Conservation (phyloP, 805 yeast genomes). For the Metschnikowia arizonensis region DNA sequence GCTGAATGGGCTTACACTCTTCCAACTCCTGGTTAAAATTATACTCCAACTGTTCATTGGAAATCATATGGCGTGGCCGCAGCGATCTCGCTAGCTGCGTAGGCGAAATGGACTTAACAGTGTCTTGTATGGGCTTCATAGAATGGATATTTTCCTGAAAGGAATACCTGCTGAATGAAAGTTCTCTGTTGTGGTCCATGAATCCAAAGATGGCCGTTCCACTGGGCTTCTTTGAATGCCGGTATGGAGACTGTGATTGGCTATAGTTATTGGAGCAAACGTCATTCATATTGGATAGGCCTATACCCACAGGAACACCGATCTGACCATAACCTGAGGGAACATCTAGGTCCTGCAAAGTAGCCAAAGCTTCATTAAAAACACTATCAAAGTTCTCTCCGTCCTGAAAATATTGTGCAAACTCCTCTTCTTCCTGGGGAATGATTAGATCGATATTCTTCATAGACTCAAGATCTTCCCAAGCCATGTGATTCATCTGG, state of each 20-base stretch:
- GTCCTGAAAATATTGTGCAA: slow-evolving; percentile 41
- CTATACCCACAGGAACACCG: slow-evolving; percentile 7
- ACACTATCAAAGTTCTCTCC: slow-evolving; percentile 52
- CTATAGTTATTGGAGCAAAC: slow-evolving; percentile 12
- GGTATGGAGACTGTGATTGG: slow-evolving; percentile 15
- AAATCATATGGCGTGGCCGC: slow-evolving; percentile 5
- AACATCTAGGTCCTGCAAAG: slow-evolving; percentile 61
- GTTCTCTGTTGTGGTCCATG: slow-evolving; percentile 56
- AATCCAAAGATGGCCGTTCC: slow-evolving; percentile 83
- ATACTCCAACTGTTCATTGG: slow-evolving; percentile 18
- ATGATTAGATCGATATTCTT: slow-evolving; percentile 15
- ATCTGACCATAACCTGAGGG: slow-evolving; percentile 40
- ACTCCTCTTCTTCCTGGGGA: slow-evolving; percentile 40
- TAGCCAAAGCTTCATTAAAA: slow-evolving; percentile 52
- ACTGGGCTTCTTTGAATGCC: slow-evolving; percentile 60
- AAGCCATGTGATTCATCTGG: slow-evolving; percentile 23
- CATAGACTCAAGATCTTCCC: slow-evolving; percentile 27
- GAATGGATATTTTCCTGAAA: slow-evolving; percentile 18
- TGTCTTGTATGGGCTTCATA: slow-evolving; percentile 18
- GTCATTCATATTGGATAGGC: not conserved
- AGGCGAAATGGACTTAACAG: slow-evolving; percentile 29
- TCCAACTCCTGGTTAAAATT: slow-evolving; percentile 18
- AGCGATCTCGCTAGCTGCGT: slow-evolving; percentile 13
- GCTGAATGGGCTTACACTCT: slow-evolving; percentile 21
- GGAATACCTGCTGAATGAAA: slow-evolving; percentile 53